Evolutionary conservation across 1,284 basidiomycete species (phyloP).

Genomic region (Leccinum brunneo-olivaceum): DNA sequence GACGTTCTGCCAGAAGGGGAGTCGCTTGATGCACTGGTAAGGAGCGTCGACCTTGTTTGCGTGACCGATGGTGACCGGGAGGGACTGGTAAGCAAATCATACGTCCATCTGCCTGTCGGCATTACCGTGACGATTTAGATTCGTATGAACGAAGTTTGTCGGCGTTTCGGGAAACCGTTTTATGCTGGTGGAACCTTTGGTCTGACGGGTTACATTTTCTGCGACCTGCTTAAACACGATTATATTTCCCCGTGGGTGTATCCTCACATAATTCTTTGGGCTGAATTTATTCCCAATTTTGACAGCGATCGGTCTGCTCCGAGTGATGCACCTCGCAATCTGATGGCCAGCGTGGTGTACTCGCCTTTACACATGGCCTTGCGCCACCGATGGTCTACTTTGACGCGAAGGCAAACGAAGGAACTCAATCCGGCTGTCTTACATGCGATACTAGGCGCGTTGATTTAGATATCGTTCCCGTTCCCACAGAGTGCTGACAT

Average conservation of each 20-base stretch:
- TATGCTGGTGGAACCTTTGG: conserved; percentile 89
- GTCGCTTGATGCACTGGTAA: conserved; percentile 54
- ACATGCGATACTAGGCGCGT: conserved; percentile 69
- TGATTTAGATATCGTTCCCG: conserved; percentile 7
- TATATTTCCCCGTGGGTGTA: conserved; percentile 73
- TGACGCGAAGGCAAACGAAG: conserved; percentile 72
- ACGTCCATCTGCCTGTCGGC: too few species aligned
- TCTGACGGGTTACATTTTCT: conserved; percentile 90
- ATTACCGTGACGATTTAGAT: conserved; percentile 48
- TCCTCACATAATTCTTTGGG: conserved; percentile 8
- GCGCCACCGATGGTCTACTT: conserved; percentile 58
- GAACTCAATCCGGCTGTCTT: conserved; percentile 69
- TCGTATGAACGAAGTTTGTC: conserved; percentile 70
- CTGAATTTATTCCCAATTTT: conserved; percentile 12
- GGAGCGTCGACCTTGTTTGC: conserved; percentile 74
- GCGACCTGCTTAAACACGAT: conserved; percentile 82
- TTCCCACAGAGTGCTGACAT: conserved; percentile 12
- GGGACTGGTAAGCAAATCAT: conserved; percentile 71
- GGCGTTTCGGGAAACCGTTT: conserved; percentile 68
- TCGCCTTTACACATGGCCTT: conserved; percentile 62
- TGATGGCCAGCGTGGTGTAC: conserved; percentile 63
- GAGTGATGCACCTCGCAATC: conserved; percentile 56
- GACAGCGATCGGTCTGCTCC: conserved; percentile 56
- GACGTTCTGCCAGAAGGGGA: conserved; percentile 44
- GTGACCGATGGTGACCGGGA: conserved; percentile 70